Evolutionary conservation across 306 rosid genomes (phyloP).

Genomic region (Begonia peltatifolia): DNA sequence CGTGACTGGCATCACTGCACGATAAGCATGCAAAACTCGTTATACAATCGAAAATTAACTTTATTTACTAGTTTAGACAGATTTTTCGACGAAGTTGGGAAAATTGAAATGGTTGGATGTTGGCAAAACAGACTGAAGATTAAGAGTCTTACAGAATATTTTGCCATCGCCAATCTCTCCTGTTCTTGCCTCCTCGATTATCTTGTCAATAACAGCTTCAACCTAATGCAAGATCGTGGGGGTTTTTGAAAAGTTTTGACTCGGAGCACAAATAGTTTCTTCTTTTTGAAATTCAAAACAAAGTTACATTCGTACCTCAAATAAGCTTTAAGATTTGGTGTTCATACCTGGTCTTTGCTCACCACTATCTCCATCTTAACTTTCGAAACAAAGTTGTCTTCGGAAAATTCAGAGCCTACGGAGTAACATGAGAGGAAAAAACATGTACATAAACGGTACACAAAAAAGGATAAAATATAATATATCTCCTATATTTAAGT

Average conservation of each 20-base stretch:
- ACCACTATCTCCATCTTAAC: slow-evolving; percentile 95
- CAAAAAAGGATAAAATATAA: not conserved
- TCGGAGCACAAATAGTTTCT: too few relatives aligned
- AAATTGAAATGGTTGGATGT: too few relatives aligned
- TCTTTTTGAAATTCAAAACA: too few relatives aligned
- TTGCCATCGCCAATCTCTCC: slow-evolving; percentile 98
- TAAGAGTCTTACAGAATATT: slow-evolving; percentile 53
- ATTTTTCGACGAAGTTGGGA: not conserved
- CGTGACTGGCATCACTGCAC: slow-evolving; percentile 70
- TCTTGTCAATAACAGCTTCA: slow-evolving; percentile 56
- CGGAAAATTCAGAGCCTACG: slow-evolving; percentile 77
- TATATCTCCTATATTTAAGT: too few relatives aligned
- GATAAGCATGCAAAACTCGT: slow-evolving; percentile 7
- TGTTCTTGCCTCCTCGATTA: slow-evolving; percentile 65
- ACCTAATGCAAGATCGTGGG: slow-evolving; percentile 25
- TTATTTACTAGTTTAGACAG: too few relatives aligned
- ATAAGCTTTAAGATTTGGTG: slow-evolving; percentile 1
- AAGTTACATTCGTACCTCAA: not conserved
- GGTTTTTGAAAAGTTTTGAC: not conserved
- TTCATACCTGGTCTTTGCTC: slow-evolving; percentile 57
- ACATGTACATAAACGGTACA: not conserved
- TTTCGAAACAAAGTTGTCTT: slow-evolving; percentile 72
- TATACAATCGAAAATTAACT: too few relatives aligned
- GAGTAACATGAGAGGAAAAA: slow-evolving; percentile 1
- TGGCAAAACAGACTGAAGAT: not conserved